phyloP scores from a whole-genome alignment of 1,284 basidiomycete species.

The Ustilago shanxiensis region DNA sequence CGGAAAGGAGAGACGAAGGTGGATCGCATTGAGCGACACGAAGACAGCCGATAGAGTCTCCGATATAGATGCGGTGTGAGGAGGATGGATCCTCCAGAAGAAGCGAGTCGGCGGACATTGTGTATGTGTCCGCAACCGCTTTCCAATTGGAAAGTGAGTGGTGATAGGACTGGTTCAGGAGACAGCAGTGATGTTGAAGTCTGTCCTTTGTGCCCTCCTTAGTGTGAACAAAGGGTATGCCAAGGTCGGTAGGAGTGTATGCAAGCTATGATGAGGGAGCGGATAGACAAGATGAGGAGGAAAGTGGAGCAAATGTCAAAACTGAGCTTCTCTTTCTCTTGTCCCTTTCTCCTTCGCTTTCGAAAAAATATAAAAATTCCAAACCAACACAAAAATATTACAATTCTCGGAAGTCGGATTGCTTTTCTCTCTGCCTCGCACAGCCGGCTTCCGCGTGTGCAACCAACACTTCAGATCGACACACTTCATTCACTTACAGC shows the following conservation, averaged over 20 bases:
- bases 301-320: too few species aligned
- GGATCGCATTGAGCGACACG: constrained; percentile 43
- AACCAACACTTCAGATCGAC: constrained; percentile 3
- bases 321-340: too few species aligned
- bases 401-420: constrained; percentile 22
- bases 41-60: constrained; percentile 52
- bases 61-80: constrained; percentile 52
- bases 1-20: constrained; percentile 15
- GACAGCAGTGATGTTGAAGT: too few species aligned
- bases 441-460: not conserved
- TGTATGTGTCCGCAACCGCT: too few species aligned
- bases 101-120: constrained; percentile 29
- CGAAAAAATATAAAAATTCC: constrained; percentile 12
- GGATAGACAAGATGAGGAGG: not conserved
- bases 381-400: constrained; percentile 12
- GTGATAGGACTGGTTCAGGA: not conserved
- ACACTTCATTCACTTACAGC: too few species aligned
- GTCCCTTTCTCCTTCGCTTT: not conserved
- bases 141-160: not conserved
- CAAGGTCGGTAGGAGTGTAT: not conserved
- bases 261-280: not conserved
- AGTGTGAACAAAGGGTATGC: not conserved
- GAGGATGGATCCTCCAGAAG: constrained; percentile 35
- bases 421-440: too few species aligned
- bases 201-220: too few species aligned